Evolutionary conservation across 1,284 basidiomycete species (phyloP), one percentile per base, ranked within the genome.

Genomic region (Cutaneotrichosporon sp.): DNA sequence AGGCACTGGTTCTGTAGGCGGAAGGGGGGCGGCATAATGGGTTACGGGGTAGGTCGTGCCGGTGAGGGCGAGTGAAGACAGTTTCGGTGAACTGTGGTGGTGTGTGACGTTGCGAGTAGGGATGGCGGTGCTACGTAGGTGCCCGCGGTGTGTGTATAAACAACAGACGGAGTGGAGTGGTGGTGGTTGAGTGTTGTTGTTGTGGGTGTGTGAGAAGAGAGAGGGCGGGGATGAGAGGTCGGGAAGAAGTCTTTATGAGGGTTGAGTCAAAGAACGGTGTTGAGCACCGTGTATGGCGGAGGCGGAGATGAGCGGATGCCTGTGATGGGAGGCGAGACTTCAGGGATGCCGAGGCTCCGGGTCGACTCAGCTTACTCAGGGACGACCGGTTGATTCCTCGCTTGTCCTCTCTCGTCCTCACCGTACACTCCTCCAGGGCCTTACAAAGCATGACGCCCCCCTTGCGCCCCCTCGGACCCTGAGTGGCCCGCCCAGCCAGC

Each of bases 361-460:
- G 25, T 24, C 16, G 45, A 47, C 22, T 47, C 25, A 24, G 45
- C 24, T 24, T 47, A 4, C 22, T 25, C 22, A 25, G 45, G 25
- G 24, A 45, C 20, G 14, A 25, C 22, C 25, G 6, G 29, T 25
- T 3, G 6, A 25, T n/a, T 14, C 18, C 18, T 18, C n/a, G n/a
- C n/a, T n/a, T n/a, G n/a, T n/a, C n/a, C 29, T 29, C 29, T 29
- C 29, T 29, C n/a, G 29, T 29, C 29, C 29, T 29, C 29, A 29
- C 29, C 9, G 29, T 29, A 29, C 29, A 9, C 5, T 29, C 29
- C 29, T 11, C 16, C 7, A 25, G 24, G 45, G 10, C 27, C 47
- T 50, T 27, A 50, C 47, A 50, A 50, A 50, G 47, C 47, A 50
- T 50, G 47, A 50, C 47, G 27, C n/a, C n/a, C n/a, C 5, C 14